Percentiles rank a stretch among this genome's conserved stretches.
These are phyloP conservation scores for Colletotrichum lini DNA, from an alignment of 2,329 filamentous ascomycete genomes.

Conservation along the genomic window DNA sequence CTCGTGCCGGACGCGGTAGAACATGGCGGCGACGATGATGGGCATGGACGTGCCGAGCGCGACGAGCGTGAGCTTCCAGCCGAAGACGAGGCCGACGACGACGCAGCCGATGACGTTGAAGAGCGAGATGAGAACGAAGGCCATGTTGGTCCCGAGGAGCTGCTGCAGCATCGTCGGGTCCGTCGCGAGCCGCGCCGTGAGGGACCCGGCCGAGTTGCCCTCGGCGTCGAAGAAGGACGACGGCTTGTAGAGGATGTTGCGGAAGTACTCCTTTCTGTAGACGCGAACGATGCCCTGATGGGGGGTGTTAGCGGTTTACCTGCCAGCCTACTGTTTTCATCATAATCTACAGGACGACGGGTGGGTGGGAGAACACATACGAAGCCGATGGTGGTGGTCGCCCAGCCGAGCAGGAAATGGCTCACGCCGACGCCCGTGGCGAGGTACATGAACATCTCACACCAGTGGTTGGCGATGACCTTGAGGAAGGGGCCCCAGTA, in stretches of 20 bases:
- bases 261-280: conserved; percentile 49
- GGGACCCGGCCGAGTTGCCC: conserved; percentile 45
- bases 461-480: conserved; percentile 57
- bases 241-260: conserved; percentile 50
- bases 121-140: conserved; percentile 39
- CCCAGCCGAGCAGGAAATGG: conserved; percentile 46
- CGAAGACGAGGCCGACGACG: conserved; percentile 52
- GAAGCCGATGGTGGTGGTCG: conserved; percentile 48
- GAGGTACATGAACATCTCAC: conserved; percentile 39
- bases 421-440: conserved; percentile 46
- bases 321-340: too few relatives aligned
- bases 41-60: conserved; percentile 46
- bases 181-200: conserved; percentile 46
- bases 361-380: conserved; percentile 49
- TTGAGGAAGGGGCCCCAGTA: conserved; percentile 38
- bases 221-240: conserved; percentile 51
- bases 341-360: background rate
- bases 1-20: conserved; percentile 41
- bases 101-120: conserved; percentile 43
- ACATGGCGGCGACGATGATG: conserved; percentile 44
- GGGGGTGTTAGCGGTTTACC: background rate
- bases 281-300: conserved; percentile 34
- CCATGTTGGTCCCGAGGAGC: conserved; percentile 43
- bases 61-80: conserved; percentile 57
- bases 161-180: conserved; percentile 43